Conservation (phyloP, 148 eudicot species). For the Chenopodium berlandieri region DNA sequence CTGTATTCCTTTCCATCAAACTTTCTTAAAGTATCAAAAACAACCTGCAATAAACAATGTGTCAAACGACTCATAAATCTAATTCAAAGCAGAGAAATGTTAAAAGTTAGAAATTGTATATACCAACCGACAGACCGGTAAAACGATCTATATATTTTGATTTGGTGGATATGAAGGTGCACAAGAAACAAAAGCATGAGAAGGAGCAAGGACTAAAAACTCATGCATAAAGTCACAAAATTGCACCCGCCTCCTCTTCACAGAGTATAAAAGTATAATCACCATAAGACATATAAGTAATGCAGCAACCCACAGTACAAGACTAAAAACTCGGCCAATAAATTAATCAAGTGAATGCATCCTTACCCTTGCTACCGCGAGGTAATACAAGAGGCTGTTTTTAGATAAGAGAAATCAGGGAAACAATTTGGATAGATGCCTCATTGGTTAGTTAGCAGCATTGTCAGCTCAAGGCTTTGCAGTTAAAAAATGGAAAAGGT, state of each 20-base stretch:
- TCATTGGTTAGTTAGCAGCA: no score
- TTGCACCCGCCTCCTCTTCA: neutral
- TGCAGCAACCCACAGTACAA: neutral
- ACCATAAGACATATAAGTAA: neutral
- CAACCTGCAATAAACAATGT: conserved; percentile 53
- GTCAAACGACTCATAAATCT: neutral
- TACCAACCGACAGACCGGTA: neutral
- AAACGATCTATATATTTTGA: neutral
- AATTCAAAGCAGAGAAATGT: neutral
- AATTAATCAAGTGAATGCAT: neutral
- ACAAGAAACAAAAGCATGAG: neutral
- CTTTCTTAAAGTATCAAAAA: conserved; percentile 90
- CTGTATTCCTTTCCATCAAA: conserved; percentile 98
- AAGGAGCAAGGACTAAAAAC: neutral
- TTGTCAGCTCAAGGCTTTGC: no score
- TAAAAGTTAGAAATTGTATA: neutral
- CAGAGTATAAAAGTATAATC: neutral
- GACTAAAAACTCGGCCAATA: neutral
- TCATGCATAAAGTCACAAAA: neutral
- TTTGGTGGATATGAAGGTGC: neutral
- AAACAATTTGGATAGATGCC: no score
- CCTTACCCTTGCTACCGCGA: neutral
- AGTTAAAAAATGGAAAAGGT: no score
- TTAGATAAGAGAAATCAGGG: neutral
- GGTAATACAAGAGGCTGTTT: neutral